Percentiles rank a stretch among this genome's conserved stretches.
phyloP scores from a whole-genome alignment of 192 early-diverging fungal genomes.

The Coemansia erecta region DNA sequence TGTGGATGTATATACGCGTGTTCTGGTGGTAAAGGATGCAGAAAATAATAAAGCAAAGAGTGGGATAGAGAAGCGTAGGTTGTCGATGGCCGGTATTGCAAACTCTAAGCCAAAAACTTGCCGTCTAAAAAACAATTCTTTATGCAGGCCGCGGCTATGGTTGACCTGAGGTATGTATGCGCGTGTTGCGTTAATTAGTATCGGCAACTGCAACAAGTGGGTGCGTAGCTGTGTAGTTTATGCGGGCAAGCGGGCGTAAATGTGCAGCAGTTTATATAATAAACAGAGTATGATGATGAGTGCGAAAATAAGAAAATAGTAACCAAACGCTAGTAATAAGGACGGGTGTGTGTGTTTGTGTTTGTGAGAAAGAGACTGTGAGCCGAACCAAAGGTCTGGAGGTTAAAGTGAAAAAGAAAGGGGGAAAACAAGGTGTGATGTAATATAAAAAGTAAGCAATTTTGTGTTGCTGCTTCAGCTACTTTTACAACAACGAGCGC shows the following conservation, averaged over 20 bases:
- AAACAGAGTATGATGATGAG: too few relatives aligned
- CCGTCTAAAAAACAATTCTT: too few relatives aligned
- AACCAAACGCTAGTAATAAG: not conserved
- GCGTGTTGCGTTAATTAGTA: constrained; percentile 4
- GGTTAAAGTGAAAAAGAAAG: not conserved
- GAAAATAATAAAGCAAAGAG: constrained; percentile 10
- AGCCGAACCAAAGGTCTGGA: constrained; percentile 3
- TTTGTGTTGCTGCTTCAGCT: not conserved
- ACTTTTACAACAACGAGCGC: too few relatives aligned
- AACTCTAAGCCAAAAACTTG: too few relatives aligned
- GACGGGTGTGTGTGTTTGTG: too few relatives aligned
- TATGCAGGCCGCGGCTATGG: not conserved
- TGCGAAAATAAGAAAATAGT: not conserved
- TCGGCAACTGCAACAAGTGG: not conserved
- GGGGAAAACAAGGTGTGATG: not conserved
- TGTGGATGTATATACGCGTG: constrained; percentile 16
- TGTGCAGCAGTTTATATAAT: constrained; percentile 5
- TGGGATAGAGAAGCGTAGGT: constrained; percentile 13
- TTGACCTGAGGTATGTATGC: constrained; percentile 2
- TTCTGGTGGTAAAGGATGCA: constrained; percentile 1
- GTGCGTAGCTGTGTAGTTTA: constrained; percentile 1
- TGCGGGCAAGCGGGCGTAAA: constrained; percentile 4
- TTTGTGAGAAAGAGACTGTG: too few relatives aligned
- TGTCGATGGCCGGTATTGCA: not conserved
- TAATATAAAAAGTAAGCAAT: constrained; percentile 3